phyloP scores from a whole-genome alignment of 805 yeast species.

The Kodamaea neixiangensis region DNA sequence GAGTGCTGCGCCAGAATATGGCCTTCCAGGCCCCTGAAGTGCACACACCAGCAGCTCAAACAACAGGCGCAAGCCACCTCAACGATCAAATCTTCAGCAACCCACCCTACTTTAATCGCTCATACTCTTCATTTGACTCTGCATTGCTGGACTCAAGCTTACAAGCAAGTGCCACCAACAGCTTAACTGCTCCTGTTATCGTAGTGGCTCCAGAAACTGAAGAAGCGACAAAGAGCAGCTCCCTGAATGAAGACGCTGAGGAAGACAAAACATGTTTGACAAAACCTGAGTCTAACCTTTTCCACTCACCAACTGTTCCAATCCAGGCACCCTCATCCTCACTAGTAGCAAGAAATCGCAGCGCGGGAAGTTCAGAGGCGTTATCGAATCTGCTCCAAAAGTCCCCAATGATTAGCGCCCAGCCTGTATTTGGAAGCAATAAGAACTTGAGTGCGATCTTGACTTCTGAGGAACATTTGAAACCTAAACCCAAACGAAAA shows the following conservation, averaged over 20 bases:
- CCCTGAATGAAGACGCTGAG: neutral
- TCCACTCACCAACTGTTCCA: neutral
- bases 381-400: conserved; percentile 12
- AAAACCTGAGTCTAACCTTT: no score
- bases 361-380: conserved; percentile 24
- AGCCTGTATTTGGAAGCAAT: conserved; percentile 16
- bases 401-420: conserved; percentile 4
- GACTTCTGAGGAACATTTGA: neutral
- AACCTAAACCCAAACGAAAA: conserved; percentile 23
- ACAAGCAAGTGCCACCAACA: conserved; percentile 11
- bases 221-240: neutral
- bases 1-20: conserved; percentile 16
- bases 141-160: conserved; percentile 23
- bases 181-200: conserved; percentile 8
- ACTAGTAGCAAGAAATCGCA: conserved; percentile 25
- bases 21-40: conserved; percentile 8
- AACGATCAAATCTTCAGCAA: neutral
- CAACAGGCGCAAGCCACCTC: neutral
- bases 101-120: conserved; percentile 16
- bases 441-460: conserved; percentile 2
- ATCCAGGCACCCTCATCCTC: conserved; percentile 6
- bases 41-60: neutral
- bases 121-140: conserved; percentile 30
- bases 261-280: neutral
- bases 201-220: conserved; percentile 7